Base-by-base conservation (phyloP, 805 yeast species). In the Candida broadrunensis region DNA sequence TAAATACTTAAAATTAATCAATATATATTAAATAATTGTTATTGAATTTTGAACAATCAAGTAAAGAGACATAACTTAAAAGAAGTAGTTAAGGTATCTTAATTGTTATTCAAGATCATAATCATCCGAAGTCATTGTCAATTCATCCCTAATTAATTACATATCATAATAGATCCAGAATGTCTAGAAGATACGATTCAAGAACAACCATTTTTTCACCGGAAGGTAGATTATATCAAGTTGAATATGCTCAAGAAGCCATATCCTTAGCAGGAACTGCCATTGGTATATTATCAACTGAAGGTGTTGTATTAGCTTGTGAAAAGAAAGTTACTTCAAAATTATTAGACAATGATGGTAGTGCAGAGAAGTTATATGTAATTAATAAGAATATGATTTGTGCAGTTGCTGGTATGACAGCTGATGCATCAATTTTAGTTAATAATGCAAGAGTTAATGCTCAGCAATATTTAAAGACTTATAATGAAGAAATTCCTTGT, bases 161-260 rank as follows among this genome's bases (percentile, higher is more conserved):
- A 21, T 21, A 21, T 21, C 24, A n/a, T n/a, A n/a, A n/a, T n/a
- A n/a, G n/a, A n/a, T 9, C 17, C 3, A 51, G 44, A 35, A 78
- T 78, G 83, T 88, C 97, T 53, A 85, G 98, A 85, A 83, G 99
- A 79, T 93, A 93, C 88, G 99, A 93, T 70, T 85, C 96, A 47
- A 81, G 99, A 77, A 93, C 99, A 38, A 93, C 99, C 4, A 95
- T 93, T 58, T 93, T 93, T 70, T 91, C 98, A 30, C 99, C 99
- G 8, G 99, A 93, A 63, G 99, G 99, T 30, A 81, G 99, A 67
- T 76, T 93, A 43, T 93, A 93, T 68, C 99, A 93, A 70, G 91
- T 89, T 16, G 99, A 93, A 66, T 93, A 93, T 56, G 99, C 98
- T 3, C 80, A 89, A 59, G 98, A 93, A 63, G 90, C 91, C 15